Conservation (phyloP, 2,329 filamentous ascomycete genomes). For the Aspergillus hortae region DNA sequence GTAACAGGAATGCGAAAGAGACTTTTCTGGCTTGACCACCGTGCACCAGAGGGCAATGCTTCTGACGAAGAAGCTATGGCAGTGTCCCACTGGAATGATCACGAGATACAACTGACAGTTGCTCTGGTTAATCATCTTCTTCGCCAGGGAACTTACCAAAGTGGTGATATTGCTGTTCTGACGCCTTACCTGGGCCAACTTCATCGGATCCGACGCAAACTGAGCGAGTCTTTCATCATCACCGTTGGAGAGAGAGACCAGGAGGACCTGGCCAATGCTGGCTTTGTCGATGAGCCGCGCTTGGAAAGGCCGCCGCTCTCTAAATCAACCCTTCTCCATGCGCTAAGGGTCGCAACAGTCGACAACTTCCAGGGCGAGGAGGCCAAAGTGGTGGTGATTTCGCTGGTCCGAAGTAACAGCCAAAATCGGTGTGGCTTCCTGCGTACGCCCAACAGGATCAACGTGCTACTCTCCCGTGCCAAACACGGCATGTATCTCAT, state of each 20-base stretch:
- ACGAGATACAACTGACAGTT: constrained; percentile 61
- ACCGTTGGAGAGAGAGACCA: constrained; percentile 61
- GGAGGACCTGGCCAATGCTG: constrained; percentile 48
- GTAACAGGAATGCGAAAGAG: constrained; percentile 48
- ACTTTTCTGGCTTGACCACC: constrained; percentile 54
- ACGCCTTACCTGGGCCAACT: constrained; percentile 59
- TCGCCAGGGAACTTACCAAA: constrained; percentile 59
- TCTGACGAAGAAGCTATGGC: constrained; percentile 22
- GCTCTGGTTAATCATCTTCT: constrained; percentile 64
- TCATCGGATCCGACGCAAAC: constrained; percentile 39
- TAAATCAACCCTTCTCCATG: constrained; percentile 47
- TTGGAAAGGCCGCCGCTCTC: not conserved
- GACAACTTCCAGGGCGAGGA: constrained; percentile 80
- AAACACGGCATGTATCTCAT: constrained; percentile 69
- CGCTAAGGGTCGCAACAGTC: constrained; percentile 60
- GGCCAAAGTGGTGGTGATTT: constrained; percentile 66
- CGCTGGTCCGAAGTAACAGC: constrained; percentile 66
- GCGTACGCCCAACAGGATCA: constrained; percentile 63
- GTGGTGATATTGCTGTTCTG: constrained; percentile 64
- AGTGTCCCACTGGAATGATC: constrained; percentile 47
- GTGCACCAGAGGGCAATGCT: constrained; percentile 34
- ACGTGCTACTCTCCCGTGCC: constrained; percentile 65
- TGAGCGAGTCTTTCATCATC: constrained; percentile 55
- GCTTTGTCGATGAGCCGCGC: constrained; percentile 24
- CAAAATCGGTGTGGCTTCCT: constrained; percentile 62